Evolutionary conservation across 2,329 filamentous ascomycete genomes (phyloP).

Genomic region (Fusarium zealandicum): DNA sequence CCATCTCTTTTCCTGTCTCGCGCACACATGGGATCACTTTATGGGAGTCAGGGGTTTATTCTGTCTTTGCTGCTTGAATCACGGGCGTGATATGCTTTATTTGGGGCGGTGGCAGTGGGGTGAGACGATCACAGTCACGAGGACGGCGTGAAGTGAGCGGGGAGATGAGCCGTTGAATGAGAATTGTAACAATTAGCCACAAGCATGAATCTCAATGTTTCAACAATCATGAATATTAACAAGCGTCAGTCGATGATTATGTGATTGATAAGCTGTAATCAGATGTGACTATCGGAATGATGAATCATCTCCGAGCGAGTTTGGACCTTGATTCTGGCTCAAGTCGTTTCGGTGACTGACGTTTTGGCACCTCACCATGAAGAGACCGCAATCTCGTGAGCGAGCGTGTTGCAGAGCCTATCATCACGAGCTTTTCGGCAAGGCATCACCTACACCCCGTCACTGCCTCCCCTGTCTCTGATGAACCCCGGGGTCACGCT

Average conservation of each 20-base stretch:
- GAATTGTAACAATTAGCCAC: conserved; percentile 33
- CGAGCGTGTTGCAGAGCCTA: not conserved
- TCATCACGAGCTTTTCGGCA: conserved; percentile 2
- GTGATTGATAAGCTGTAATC: conserved; percentile 19
- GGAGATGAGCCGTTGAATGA: conserved; percentile 14
- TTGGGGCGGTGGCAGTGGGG: not conserved
- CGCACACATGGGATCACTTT: conserved; percentile 26
- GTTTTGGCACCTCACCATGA: not conserved
- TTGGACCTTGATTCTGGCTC: not conserved
- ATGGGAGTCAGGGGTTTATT: conserved; percentile 40
- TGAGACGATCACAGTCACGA: conserved; percentile 10
- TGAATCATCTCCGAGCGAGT: conserved; percentile 1
- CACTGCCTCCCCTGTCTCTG: not conserved
- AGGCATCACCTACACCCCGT: not conserved
- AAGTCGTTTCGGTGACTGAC: not conserved
- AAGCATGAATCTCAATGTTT: conserved; percentile 29
- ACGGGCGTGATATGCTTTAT: conserved; percentile 20
- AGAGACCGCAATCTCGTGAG: not conserved
- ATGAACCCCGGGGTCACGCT: not conserved
- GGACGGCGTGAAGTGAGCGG: conserved; percentile 2
- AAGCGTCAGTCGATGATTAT: not conserved
- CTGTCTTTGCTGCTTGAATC: conserved; percentile 27
- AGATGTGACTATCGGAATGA: not conserved
- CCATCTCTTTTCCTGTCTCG: conserved; percentile 19
- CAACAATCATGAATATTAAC: not conserved